Evolutionary conservation across 2,329 filamentous ascomycete genomes (phyloP), one percentile per base, ranked within the genome.

Genomic region (Fusarium chlamydosporum): DNA sequence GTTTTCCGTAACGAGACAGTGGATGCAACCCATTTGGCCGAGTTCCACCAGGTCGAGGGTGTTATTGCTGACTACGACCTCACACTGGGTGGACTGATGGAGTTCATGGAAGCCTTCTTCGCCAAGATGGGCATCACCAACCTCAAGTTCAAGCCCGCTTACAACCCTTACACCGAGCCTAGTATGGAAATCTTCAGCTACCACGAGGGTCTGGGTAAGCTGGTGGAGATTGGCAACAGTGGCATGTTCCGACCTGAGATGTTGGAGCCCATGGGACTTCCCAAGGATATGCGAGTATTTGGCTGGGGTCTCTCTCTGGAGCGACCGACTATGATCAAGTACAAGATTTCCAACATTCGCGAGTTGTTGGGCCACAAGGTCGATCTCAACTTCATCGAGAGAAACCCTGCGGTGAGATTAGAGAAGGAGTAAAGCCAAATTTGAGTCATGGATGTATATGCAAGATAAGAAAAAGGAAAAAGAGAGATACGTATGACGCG

Each of bases 191-290:
- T 99, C 72, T 99, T 98, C 82, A 93, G 92, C 71, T 98, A 91
- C 84, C 96, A 98, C 84, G 88, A 91, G 75, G 95, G 94, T 5
- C 83, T 97, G 50, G 88, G 88, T 75, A 97, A 97, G 84, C 91
- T 96, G 83, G 93, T 98, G 27, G 96, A 98, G 83, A 98, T 98
- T 77, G 96, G 96, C 63, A 98, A 99, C 83, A 95, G 91, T 74
- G 96, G 96, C 68, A 98, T 99, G 94, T 99, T 99, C 89, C 87
- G 96, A 71, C 94, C 96, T 3, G 96, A 99, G 82, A 97, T 98
- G 95, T 81, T 97, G 76, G 92, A 97, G 81, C 85, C 94, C 7
- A 97, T 97, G 94, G 95, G 95, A 34, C 81, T 98, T 76, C 94
- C 94, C 26, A 93, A 91, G 81, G 92, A 97, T 76, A 89, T 98